Conservation (phyloP, 306 rosid genomes). For the Rosa rugosa region DNA sequence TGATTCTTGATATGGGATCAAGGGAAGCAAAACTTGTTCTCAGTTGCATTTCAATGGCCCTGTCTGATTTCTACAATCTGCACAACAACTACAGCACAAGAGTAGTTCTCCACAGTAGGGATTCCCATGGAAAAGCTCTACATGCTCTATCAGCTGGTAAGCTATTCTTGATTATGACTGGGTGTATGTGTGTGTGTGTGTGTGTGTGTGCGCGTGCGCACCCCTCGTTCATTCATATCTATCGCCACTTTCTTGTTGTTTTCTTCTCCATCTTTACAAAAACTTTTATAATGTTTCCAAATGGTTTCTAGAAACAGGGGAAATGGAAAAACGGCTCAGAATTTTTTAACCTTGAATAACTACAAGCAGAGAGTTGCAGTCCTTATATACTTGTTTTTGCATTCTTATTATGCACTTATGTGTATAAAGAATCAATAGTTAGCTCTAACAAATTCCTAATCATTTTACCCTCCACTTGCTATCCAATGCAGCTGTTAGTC, state of each 20-base stretch:
- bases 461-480: not conserved
- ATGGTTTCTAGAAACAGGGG: too few relatives aligned
- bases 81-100: conserved; percentile 21
- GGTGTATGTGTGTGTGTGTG: too few relatives aligned
- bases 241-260: too few relatives aligned
- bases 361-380: too few relatives aligned
- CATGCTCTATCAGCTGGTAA: conserved; percentile 5
- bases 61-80: conserved; percentile 18
- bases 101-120: not conserved
- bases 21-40: conserved; percentile 17
- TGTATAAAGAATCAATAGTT: too few relatives aligned
- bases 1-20: conserved; percentile 15
- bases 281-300: too few relatives aligned
- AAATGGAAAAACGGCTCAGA: too few relatives aligned
- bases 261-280: too few relatives aligned
- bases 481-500: conserved; percentile 2
- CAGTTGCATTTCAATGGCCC: conserved; percentile 10
- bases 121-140: conserved; percentile 17
- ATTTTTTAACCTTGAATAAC: too few relatives aligned
- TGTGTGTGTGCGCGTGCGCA: accelerated
- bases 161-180: not conserved
- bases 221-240: too few relatives aligned
- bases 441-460: not conserved
- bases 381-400: too few relatives aligned
- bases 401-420: too few relatives aligned